Conservation (phyloP, 225 moss, liverwort and hornwort genomes). For the Ulota crispa region DNA sequence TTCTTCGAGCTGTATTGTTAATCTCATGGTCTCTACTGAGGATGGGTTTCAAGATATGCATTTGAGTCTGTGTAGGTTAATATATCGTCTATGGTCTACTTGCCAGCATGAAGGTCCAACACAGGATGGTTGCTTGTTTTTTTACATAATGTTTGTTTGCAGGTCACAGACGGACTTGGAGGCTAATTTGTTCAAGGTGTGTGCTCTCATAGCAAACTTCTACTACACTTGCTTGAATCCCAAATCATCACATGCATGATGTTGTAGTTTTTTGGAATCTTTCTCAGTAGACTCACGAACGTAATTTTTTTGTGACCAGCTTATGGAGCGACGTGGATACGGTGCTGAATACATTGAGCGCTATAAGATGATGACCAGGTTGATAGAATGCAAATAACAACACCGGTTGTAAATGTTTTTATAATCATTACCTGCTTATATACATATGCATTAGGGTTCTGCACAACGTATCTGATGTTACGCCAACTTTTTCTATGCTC, state of each 20-base stretch:
- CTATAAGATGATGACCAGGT: slow-evolving; percentile 99
- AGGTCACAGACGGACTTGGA: slow-evolving; percentile 96
- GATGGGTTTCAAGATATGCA: background rate
- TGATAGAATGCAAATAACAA: background rate
- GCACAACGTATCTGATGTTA: background rate
- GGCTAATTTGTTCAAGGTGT: slow-evolving; percentile 97
- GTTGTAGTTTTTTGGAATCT: background rate
- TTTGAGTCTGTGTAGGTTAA: background rate
- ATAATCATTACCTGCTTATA: background rate
- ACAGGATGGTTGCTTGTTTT: slow-evolving; percentile 10
- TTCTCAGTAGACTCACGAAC: background rate
- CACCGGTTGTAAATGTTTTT: background rate
- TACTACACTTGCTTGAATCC: background rate
- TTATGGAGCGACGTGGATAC: slow-evolving; percentile 96
- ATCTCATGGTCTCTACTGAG: background rate
- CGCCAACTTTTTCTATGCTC: background rate
- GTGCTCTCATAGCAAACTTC: slow-evolving; percentile 19
- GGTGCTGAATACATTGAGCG: slow-evolving; percentile 93
- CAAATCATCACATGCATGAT: background rate
- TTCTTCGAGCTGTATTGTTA: slow-evolving; percentile 11
- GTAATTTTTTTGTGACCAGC: slow-evolving; percentile 43
- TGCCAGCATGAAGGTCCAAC: background rate
- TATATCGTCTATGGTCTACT: background rate
- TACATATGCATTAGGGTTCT: background rate
- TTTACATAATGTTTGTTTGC: slow-evolving; percentile 29